Conservation (phyloP, 345 rosid genomes). For the Eucalyptus lansdowneana region DNA sequence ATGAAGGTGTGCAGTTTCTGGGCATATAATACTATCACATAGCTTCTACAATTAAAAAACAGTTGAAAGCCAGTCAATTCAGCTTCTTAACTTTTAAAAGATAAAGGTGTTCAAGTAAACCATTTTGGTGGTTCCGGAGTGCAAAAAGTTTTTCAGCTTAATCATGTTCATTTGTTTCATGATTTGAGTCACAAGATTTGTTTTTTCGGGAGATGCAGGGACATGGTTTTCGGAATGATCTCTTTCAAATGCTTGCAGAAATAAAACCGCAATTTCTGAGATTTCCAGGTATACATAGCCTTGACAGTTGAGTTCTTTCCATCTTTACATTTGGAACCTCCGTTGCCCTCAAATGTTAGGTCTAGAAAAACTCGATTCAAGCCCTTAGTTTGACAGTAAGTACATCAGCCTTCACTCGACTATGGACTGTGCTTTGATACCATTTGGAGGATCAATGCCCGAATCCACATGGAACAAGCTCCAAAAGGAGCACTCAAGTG, state of each 20-base stretch:
- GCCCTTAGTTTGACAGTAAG: background rate
- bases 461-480: background rate
- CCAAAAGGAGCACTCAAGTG: background rate
- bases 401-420: background rate
- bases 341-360: background rate
- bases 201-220: conserved; percentile 28
- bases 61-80: background rate
- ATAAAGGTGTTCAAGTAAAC: background rate
- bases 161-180: background rate
- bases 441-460: background rate
- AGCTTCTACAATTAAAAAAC: background rate
- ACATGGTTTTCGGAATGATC: conserved; percentile 92
- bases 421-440: background rate
- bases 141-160: background rate
- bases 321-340: background rate
- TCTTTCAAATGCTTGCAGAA: conserved; percentile 51
- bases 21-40: background rate
- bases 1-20: background rate
- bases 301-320: background rate
- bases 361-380: background rate
- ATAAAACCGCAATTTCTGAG: conserved; percentile 79
- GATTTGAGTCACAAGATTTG: background rate
- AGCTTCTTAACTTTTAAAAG: background rate
- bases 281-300: conserved; percentile 56
- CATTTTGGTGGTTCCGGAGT: background rate